Percentiles rank a stretch among this genome's conserved stretches.
These are phyloP conservation scores for Coniochaeta prunicola DNA, from an alignment of 2,329 filamentous ascomycete genomes.

Conservation along the genomic window DNA sequence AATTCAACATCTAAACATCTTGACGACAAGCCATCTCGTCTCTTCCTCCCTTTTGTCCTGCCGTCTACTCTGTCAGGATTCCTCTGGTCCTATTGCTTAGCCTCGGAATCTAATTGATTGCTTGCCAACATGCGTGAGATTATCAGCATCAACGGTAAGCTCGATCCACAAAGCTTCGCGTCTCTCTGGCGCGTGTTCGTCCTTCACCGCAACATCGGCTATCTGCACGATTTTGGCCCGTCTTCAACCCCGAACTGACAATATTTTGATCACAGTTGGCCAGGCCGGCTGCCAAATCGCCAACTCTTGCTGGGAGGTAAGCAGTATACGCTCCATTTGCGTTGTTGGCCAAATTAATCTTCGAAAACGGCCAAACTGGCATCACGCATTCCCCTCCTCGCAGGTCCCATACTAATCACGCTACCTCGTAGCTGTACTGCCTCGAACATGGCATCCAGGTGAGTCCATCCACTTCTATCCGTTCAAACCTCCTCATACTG, in stretches of 20 bases:
- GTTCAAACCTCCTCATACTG: conserved; percentile 12
- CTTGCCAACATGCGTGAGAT: conserved; percentile 88
- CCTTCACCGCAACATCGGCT: conserved; percentile 35
- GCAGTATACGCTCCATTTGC: conserved; percentile 29
- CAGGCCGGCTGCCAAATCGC: conserved; percentile 99
- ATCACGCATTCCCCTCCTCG: neutral
- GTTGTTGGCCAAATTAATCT: neutral
- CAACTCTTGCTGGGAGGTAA: conserved; percentile 99
- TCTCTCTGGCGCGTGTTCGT: conserved; percentile 24
- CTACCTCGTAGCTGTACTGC: conserved; percentile 77
- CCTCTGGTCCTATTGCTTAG: conserved; percentile 22
- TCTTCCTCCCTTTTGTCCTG: neutral
- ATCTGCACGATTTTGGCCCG: conserved; percentile 9
- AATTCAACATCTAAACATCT: conserved; percentile 2
- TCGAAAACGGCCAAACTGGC: neutral
- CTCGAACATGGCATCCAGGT: conserved; percentile 99
- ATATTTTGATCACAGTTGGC: conserved; percentile 65
- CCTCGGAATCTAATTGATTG: conserved; percentile 11
- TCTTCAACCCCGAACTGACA: conserved; percentile 40
- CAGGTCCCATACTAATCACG: conserved; percentile 7
- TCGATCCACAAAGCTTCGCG: conserved; percentile 1
- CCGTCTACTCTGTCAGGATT: conserved; percentile 15
- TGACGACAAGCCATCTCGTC: neutral
- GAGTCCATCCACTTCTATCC: neutral
- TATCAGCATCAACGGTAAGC: conserved; percentile 95